Percentiles rank a stretch among this genome's conserved stretches.
These are phyloP conservation scores for Angomonas desouzai DNA, from an alignment of 208 protist species.

Conservation along the genomic window DNA sequence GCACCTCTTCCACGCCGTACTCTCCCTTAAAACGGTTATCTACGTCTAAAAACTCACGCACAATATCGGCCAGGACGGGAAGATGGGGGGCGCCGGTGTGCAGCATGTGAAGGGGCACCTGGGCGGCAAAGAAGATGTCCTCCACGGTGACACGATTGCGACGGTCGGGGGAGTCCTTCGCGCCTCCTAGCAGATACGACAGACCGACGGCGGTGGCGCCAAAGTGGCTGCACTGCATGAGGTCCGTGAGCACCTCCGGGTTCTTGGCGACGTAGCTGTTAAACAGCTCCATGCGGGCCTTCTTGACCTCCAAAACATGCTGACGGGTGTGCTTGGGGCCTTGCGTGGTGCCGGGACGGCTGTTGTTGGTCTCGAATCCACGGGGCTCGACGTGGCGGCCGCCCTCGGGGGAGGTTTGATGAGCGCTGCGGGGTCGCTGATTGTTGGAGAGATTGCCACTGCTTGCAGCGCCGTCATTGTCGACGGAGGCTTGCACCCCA, in stretches of 20 bases:
- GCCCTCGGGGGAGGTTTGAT: conserved; percentile 12
- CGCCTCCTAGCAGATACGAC: conserved; percentile 76
- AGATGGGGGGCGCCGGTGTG: conserved; percentile 65
- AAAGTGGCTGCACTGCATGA: conserved; percentile 76
- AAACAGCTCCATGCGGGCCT: conserved; percentile 64
- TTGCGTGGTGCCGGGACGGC: conserved; percentile 16
- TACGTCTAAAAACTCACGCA: conserved; percentile 85
- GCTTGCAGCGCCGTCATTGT: not conserved
- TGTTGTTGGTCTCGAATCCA: conserved; percentile 5
- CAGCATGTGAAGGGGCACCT: conserved; percentile 82
- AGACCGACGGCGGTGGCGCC: conserved; percentile 64
- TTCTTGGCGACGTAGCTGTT: conserved; percentile 67
- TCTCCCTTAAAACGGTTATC: conserved; percentile 88
- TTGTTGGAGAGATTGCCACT: not conserved
- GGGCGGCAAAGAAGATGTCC: conserved; percentile 90
- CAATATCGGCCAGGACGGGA: conserved; percentile 71
- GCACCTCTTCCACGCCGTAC: conserved; percentile 70
- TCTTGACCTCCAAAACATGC: conserved; percentile 64
- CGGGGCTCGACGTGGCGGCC: not conserved
- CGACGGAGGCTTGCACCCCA: conserved; percentile 9
- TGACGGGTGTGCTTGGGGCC: conserved; percentile 57
- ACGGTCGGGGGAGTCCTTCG: conserved; percentile 61
- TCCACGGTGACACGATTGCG: conserved; percentile 79
- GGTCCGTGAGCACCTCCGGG: conserved; percentile 28
- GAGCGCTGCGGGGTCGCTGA: conserved; percentile 11